phyloP scores from a whole-genome alignment of 257 asterid genomes.

The Solanum neorickii region DNA sequence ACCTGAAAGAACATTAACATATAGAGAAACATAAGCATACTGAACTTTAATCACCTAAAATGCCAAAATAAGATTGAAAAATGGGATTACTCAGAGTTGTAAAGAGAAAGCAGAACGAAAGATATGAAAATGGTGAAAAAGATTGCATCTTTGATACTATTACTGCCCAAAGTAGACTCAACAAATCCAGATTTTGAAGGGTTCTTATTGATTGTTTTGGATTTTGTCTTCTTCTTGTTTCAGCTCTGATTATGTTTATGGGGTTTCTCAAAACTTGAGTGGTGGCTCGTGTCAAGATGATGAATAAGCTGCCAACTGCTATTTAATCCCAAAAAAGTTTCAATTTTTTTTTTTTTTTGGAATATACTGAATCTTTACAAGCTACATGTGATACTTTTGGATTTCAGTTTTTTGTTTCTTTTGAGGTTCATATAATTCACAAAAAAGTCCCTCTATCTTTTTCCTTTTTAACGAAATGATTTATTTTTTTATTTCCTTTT shows the following conservation, averaged over 20 bases:
- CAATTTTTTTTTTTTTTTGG: neutral
- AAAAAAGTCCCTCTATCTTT: neutral
- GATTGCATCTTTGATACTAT: slow-evolving; percentile 35
- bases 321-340: neutral
- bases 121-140: slow-evolving; percentile 17
- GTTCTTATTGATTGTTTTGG: neutral
- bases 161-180: neutral
- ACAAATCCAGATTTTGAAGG: neutral
- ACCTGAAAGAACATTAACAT: slow-evolving; percentile 25
- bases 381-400: neutral
- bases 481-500: too few species aligned
- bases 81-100: slow-evolving; percentile 14
- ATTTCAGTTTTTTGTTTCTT: neutral
- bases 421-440: neutral
- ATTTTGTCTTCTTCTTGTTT: neutral
- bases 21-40: neutral
- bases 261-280: neutral
- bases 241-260: neutral
- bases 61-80: neutral
- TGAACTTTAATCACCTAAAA: neutral
- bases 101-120: slow-evolving; percentile 12
- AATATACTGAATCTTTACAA: neutral
- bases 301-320: slow-evolving; percentile 1
- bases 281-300: neutral
- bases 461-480: neutral